phyloP scores from a whole-genome alignment of 2,329 filamentous ascomycete species.

The Xylariaceae sp. region DNA sequence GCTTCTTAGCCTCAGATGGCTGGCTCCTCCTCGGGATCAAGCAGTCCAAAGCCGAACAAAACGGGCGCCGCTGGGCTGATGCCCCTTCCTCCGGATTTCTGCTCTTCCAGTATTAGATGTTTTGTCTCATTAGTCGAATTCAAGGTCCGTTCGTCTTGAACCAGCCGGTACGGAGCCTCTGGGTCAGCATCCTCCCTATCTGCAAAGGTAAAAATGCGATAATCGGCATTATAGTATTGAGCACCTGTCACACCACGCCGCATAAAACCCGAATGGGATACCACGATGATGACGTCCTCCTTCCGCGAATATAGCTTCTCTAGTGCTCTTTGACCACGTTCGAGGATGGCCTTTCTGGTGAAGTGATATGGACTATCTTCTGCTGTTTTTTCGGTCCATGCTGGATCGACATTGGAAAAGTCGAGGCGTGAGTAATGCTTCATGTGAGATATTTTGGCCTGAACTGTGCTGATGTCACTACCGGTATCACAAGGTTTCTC shows the following conservation, averaged over 20 bases:
- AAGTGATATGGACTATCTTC: conserved; percentile 49
- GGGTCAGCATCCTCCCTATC: conserved; percentile 13
- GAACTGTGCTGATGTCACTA: conserved; percentile 42
- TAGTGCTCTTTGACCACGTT: conserved; percentile 52
- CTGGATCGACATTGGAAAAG: conserved; percentile 54
- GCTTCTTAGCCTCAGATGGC: too few relatives aligned
- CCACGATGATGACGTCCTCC: conserved; percentile 62
- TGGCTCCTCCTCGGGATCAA: too few relatives aligned
- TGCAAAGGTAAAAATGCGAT: conserved; percentile 58
- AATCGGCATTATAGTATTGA: conserved; percentile 62
- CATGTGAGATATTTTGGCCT: conserved; percentile 25
- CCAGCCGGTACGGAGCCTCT: conserved; percentile 35
- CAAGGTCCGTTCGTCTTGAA: conserved; percentile 47
- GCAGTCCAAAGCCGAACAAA: not conserved
- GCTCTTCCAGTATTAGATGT: conserved; percentile 1
- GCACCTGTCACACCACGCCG: conserved; percentile 54
- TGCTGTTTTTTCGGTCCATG: conserved; percentile 61
- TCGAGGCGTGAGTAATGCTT: conserved; percentile 52
- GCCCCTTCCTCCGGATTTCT: conserved; percentile 1
- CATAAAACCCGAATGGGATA: conserved; percentile 64
- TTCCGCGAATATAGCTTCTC: conserved; percentile 49
- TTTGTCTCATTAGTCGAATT: too few relatives aligned
- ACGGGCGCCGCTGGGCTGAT: not conserved
- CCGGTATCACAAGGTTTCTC: conserved; percentile 62
- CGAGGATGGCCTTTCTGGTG: conserved; percentile 50